Evolutionary conservation across 306 rosid species (phyloP), one percentile per base, ranked within the genome.

Genomic region (Malus asiatica): DNA sequence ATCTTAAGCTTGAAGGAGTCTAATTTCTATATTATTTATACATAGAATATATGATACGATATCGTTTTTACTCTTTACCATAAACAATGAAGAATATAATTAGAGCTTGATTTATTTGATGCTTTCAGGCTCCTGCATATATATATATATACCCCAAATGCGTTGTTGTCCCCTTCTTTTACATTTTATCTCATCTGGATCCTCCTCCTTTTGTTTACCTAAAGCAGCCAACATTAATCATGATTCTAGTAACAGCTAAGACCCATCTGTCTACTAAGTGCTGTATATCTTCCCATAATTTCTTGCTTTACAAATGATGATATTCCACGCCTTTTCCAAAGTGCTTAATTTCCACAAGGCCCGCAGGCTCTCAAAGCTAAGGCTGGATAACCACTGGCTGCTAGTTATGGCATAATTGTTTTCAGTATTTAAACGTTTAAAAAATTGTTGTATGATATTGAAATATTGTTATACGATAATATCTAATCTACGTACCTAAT

Each of bases 221-320:
- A 78, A 78, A 83, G 79, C 62, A 60, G 35, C 30, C 8, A 35
- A 75, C 70, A 67, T 9, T 70, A 78, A 87, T 86, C 78, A 89
- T 91, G 84, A 75, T 46, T 75, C 71, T 40, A 75, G 82, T 27
- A 73, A 75, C 78, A 78, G 22, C 72, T 46, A 79, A 76, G 85
- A 77, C 86, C 90, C 85, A 87, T 82, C 32, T 80, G 85, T 69
- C 77, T 58, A 18, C 59, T 1, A 68, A 68, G 77, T 79, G 86
- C 78, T 72, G 71, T 57, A 71, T 86, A 75, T 79, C 40, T 84
- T 20, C 46, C 80, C 89, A 52, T 79, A 65, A 62, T 77, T 72
- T 65, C 74, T 69, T 83, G 86, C 86, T 84, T 79, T 79, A 79
- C 13, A 55, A 84, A 82, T 84, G 70, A 79, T 81, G 61, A 46